phyloP scores from a whole-genome alignment of 768 basidiomycete species.

The Hygrophoropsis aurantiaca region DNA sequence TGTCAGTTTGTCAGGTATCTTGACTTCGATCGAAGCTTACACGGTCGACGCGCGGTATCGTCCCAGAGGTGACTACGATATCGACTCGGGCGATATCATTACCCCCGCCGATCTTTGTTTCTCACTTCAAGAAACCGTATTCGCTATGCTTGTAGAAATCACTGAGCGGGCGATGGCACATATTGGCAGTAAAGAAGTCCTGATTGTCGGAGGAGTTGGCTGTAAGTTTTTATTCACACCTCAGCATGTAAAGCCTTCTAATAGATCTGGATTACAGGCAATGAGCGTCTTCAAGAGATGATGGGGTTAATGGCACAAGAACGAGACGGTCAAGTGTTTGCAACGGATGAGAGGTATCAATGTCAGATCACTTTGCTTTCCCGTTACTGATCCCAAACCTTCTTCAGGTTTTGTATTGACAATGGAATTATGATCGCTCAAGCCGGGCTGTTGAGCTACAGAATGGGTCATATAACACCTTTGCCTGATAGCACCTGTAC shows the following conservation, averaged over 20 bases:
- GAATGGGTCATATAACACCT: slow-evolving; percentile 86
- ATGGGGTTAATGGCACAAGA: slow-evolving; percentile 97
- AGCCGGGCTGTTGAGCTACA: slow-evolving; percentile 86
- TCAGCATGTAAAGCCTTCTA: background rate
- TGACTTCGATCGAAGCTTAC: slow-evolving; percentile 85
- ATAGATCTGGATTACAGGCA: slow-evolving; percentile 51
- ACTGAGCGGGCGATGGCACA: slow-evolving; percentile 99
- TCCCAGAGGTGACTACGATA: slow-evolving; percentile 36
- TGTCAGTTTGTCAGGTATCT: slow-evolving; percentile 90
- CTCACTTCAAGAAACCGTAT: slow-evolving; percentile 94
- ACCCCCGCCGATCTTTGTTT: slow-evolving; percentile 97
- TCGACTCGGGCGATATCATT: slow-evolving; percentile 62
- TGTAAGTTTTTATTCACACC: slow-evolving; percentile 55
- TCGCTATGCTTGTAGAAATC: slow-evolving; percentile 98
- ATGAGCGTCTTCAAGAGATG: slow-evolving; percentile 94
- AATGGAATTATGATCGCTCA: slow-evolving; percentile 99
- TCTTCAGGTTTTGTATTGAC: slow-evolving; percentile 94
- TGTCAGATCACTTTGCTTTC: background rate
- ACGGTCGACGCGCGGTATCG: slow-evolving; percentile 85
- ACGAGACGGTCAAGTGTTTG: slow-evolving; percentile 85
- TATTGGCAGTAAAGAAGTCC: slow-evolving; percentile 91
- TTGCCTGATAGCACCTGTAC: slow-evolving; percentile 84
- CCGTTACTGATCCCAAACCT: background rate
- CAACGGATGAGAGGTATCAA: slow-evolving; percentile 88
- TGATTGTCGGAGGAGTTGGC: slow-evolving; percentile 99